Percentiles rank a stretch among this genome's conserved stretches.
These are phyloP conservation scores for Coelastrella sp. DNA, from an alignment of 139 green algal species.

Conservation along the genomic window DNA sequence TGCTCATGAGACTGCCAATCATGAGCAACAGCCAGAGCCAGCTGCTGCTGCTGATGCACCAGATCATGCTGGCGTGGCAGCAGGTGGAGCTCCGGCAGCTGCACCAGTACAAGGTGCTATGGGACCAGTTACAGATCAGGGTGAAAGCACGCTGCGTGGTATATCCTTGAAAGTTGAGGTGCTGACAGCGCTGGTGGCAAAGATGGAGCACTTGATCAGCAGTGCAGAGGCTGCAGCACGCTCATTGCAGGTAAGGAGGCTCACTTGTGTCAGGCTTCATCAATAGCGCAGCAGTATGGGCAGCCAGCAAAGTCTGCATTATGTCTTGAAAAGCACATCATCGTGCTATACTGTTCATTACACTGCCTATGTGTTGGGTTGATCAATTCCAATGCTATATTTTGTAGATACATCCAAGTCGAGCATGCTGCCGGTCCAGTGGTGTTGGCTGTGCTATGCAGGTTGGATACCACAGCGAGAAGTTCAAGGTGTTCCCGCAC, in stretches of 20 bases:
- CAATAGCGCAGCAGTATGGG: too few species aligned
- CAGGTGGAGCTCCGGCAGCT: not conserved
- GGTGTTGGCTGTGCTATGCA: conserved; percentile 28
- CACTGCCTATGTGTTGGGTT: too few species aligned
- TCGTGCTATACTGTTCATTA: too few species aligned
- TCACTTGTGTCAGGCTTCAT: too few species aligned
- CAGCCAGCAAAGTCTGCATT: too few species aligned
- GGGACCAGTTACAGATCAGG: not conserved
- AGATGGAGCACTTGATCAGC: conserved; percentile 45
- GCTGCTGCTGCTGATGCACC: conserved; percentile 7
- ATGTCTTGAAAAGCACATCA: too few species aligned
- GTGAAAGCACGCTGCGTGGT: not conserved
- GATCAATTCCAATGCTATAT: not conserved
- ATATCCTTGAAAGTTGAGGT: conserved; percentile 39
- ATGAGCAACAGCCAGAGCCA: not conserved
- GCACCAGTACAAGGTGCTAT: not conserved
- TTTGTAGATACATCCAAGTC: not conserved
- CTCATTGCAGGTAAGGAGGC: conserved; percentile 24
- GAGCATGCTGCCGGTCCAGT: not conserved
- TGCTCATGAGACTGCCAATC: not conserved
- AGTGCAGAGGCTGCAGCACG: conserved; percentile 26
- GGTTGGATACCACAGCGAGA: conserved; percentile 58
- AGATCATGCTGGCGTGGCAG: not conserved
- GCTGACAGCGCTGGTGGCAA: conserved; percentile 34
- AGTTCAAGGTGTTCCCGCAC: conserved; percentile 63